A percentile compares a stretch with the other conserved stretches of the same genome.
Conservation (phyloP, 2,329 filamentous ascomycete genomes). For the Aspergillus sergii region DNA sequence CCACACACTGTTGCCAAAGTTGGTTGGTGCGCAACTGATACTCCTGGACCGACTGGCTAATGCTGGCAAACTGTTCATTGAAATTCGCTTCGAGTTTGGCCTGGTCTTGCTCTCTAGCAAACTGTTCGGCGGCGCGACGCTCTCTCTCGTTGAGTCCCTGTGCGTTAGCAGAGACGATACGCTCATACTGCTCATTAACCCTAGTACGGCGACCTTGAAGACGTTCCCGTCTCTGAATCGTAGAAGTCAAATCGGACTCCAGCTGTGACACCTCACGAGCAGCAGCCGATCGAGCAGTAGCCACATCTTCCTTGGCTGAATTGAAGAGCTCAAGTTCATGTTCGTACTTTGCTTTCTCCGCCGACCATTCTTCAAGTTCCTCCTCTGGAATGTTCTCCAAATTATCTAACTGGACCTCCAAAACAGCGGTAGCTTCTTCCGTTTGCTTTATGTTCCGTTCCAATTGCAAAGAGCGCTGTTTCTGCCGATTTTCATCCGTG, state of each 20-base stretch:
- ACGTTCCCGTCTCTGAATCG: slow-evolving; percentile 61
- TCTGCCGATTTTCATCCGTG: slow-evolving; percentile 64
- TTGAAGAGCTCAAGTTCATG: slow-evolving; percentile 56
- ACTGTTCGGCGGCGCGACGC: slow-evolving; percentile 50
- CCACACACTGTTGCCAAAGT: slow-evolving; percentile 46
- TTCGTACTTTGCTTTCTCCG: slow-evolving; percentile 58
- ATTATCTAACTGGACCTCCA: slow-evolving; percentile 57
- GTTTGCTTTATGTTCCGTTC: slow-evolving; percentile 65
- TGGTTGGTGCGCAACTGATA: slow-evolving; percentile 46
- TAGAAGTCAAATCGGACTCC: slow-evolving; percentile 55
- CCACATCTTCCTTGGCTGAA: slow-evolving; percentile 53
- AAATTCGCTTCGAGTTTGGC: slow-evolving; percentile 46
- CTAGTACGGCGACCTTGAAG: slow-evolving; percentile 59
- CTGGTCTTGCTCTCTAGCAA: slow-evolving; percentile 49
- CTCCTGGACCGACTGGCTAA: slow-evolving; percentile 47
- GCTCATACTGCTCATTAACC: slow-evolving; percentile 64
- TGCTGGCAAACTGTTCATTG: slow-evolving; percentile 46
- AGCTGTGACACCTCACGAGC: slow-evolving; percentile 56
- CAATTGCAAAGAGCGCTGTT: slow-evolving; percentile 63
- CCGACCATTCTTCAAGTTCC: slow-evolving; percentile 55
- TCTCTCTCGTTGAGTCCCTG: slow-evolving; percentile 60
- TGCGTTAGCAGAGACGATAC: slow-evolving; percentile 60
- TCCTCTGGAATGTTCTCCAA: slow-evolving; percentile 61
- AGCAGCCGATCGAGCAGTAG: slow-evolving; percentile 52
- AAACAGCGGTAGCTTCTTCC: slow-evolving; percentile 60